Conservation (phyloP, 2,329 filamentous ascomycete species). For the Alternaria viburni region DNA sequence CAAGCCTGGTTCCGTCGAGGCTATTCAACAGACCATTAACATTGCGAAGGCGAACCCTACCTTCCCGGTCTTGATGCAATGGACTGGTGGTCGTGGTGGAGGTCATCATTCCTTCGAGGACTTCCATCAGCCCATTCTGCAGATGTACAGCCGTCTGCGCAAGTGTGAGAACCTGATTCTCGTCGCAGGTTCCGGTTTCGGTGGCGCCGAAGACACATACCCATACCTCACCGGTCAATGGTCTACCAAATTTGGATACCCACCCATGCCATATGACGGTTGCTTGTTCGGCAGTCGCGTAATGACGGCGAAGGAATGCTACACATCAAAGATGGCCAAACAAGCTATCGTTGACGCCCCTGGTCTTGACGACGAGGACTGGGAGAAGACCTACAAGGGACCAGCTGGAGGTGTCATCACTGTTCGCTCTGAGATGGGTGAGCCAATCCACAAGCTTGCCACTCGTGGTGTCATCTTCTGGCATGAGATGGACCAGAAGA, state of each 20-base stretch:
- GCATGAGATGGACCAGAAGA: conserved; percentile 99
- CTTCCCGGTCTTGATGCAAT: conserved; percentile 57
- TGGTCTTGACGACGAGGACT: conserved; percentile 53
- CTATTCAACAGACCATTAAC: conserved; percentile 55
- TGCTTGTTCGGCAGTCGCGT: conserved; percentile 56
- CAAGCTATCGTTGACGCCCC: conserved; percentile 53
- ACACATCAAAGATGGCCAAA: conserved; percentile 54
- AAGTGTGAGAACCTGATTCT: conserved; percentile 56
- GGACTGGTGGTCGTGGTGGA: conserved; percentile 58
- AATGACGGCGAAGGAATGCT: conserved; percentile 56
- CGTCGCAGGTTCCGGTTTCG: conserved; percentile 57
- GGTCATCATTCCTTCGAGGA: conserved; percentile 60
- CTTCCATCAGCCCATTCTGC: conserved; percentile 57
- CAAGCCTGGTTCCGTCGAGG: conserved; percentile 55
- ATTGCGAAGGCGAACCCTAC: conserved; percentile 55
- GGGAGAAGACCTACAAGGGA: conserved; percentile 63
- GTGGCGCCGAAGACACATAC: conserved; percentile 55
- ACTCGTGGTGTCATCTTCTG: conserved; percentile 96
- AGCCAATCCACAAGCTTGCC: conserved; percentile 98
- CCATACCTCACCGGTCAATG: conserved; percentile 56
- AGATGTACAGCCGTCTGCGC: conserved; percentile 54
- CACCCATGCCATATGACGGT: conserved; percentile 57
- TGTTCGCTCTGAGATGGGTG: conserved; percentile 97
- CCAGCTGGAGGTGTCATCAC: conserved; percentile 93
- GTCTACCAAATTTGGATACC: conserved; percentile 52